These are phyloP conservation scores for Rhizopogon vulgaris DNA, from an alignment of 768 basidiomycete species.

Conservation along the genomic window DNA sequence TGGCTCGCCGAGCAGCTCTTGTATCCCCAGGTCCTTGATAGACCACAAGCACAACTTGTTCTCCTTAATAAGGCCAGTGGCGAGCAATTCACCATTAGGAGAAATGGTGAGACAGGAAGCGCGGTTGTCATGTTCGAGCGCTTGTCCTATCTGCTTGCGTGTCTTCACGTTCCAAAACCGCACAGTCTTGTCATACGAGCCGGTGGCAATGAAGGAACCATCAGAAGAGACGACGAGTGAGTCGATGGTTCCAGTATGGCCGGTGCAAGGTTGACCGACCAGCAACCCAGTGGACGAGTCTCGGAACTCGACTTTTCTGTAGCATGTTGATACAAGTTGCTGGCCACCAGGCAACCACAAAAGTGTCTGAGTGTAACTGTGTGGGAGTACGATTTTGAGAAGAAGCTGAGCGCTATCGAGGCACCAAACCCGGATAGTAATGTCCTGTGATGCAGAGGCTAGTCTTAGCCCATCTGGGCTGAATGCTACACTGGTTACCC, in stretches of 20 bases:
- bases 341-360: conserved; percentile 15
- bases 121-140: conserved; percentile 21
- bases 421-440: not conserved
- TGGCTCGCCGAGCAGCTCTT: too few relatives aligned
- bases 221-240: too few relatives aligned
- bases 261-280: conserved; percentile 22
- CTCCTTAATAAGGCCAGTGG: not conserved
- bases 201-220: conserved; percentile 23
- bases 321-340: conserved; percentile 11
- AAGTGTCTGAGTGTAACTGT: conserved; percentile 17
- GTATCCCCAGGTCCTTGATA: too few relatives aligned
- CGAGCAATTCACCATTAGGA: conserved; percentile 13
- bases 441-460: conserved; percentile 50
- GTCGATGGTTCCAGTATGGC: too few relatives aligned
- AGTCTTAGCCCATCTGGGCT: conserved; percentile 61
- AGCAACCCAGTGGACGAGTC: conserved; percentile 19
- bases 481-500: too few relatives aligned
- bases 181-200: conserved; percentile 79
- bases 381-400: too few relatives aligned
- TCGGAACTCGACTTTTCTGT: not conserved
- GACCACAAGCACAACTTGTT: too few relatives aligned
- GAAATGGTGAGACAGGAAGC: conserved; percentile 24
- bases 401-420: conserved; percentile 4
- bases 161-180: conserved; percentile 56
- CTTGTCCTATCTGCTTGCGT: conserved; percentile 5